Percentiles rank a stretch among this genome's conserved stretches.
phyloP scores from a whole-genome alignment of 257 asterid genomes.

The Catharanthus roseus region DNA sequence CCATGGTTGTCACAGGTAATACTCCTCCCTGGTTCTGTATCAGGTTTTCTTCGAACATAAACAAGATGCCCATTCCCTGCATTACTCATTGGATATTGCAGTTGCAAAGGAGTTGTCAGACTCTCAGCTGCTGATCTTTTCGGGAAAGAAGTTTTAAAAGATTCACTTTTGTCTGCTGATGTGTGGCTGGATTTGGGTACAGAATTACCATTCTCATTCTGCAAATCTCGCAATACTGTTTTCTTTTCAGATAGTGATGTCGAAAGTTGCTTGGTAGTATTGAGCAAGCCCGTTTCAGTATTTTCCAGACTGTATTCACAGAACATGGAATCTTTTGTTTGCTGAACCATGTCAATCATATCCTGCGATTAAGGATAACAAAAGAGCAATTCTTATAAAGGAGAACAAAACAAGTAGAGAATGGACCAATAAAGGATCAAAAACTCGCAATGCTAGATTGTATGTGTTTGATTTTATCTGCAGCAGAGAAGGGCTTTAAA shows the following conservation, averaged over 20 bases:
- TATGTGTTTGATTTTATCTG: not conserved
- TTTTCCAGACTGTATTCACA: constrained; percentile 33
- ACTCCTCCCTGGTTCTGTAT: constrained; percentile 35
- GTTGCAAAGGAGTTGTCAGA: constrained; percentile 20
- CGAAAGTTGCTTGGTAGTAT: constrained; percentile 32
- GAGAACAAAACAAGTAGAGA: not conserved
- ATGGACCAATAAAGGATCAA: not conserved
- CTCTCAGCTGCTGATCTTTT: constrained; percentile 36
- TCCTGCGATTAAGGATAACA: not conserved
- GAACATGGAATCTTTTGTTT: constrained; percentile 39
- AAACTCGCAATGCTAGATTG: not conserved
- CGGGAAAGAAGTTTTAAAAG: constrained; percentile 31
- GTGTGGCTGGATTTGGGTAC: constrained; percentile 33
- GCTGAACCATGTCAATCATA: constrained; percentile 35
- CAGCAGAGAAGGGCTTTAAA: not conserved
- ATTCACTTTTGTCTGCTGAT: constrained; percentile 26
- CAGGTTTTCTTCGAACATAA: constrained; percentile 69
- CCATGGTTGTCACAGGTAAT: constrained; percentile 23
- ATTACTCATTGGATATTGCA: constrained; percentile 34
- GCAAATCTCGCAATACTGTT: constrained; percentile 20
- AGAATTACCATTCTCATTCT: constrained; percentile 27
- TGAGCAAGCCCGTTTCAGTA: constrained; percentile 35
- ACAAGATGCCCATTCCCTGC: constrained; percentile 52
- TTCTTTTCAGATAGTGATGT: constrained; percentile 28
- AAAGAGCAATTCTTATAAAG: not conserved